Evolutionary conservation across 352 stramenopile genomes (phyloP), one percentile per base, ranked within the genome.

Genomic region (Pythium folliculosum): DNA sequence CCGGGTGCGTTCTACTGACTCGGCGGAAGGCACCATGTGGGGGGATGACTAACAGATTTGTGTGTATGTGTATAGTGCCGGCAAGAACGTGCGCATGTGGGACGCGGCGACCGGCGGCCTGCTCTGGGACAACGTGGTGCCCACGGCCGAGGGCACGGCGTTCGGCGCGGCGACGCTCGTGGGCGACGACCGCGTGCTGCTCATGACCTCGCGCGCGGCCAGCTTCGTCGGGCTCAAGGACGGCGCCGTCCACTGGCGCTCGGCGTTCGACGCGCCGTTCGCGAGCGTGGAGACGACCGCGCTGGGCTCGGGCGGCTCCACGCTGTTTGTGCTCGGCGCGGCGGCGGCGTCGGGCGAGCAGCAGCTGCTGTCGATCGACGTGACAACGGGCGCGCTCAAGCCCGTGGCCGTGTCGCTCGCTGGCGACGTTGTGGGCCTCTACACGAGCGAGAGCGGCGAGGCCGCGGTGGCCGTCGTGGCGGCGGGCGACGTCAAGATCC

Each of bases 41-140:
- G 27, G 27, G 5, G 5, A 32, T 43, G 37, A 43, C 37, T 43
- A 43, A 17, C 10, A 17, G 9, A 12, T 13, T 7, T 5, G 37
- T 43, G 3, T 43, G 37, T 43, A 13, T 43, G 37, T 43, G 37
- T 63, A n/a, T n/a, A 90, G 82, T 30, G 43, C 65, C 60, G 81
- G 75, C 37, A 85, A 76, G 62, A 82, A 88, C 61, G 61, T 93
- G 51, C 75, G 84, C 4, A 69, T 93, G 59, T 95, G 86, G 86
- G 84, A 95, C 52, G 48, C 73, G 0, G 74, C 76, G 1, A 69
- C 88, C 22, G 86, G 86, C 14, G 70, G 77, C n/a, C 54, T 95
- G 48, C 59, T 90, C 13, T 95, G 86, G 86, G 82, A 95, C 59
- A 78, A 81, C 52, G 63, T 83, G 14, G 75, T 71, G 10, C 77